Percentiles rank a stretch among this genome's conserved stretches.
phyloP scores from a whole-genome alignment of 2,329 filamentous ascomycete genomes.

The Pseudogymnoascus sp. region DNA sequence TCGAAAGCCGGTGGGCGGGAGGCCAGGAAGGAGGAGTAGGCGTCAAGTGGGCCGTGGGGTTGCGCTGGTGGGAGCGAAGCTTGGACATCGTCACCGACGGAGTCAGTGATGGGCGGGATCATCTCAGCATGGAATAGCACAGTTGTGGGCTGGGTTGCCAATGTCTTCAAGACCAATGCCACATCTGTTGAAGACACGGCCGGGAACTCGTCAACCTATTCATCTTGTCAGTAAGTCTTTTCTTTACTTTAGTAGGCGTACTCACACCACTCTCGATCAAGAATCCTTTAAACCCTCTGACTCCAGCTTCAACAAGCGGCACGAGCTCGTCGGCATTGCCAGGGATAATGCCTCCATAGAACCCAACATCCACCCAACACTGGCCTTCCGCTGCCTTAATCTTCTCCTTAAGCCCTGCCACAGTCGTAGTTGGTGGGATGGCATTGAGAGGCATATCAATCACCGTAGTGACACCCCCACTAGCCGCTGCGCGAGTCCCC shows the following conservation, averaged over 20 bases:
- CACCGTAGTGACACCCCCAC: conserved; percentile 92
- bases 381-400: conserved; percentile 74
- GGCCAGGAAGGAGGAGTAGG: conserved; percentile 85
- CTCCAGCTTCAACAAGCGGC: conserved; percentile 74
- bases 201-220: conserved; percentile 87
- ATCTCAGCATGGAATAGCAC: conserved; percentile 99
- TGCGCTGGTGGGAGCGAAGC: conserved; percentile 61
- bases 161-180: conserved; percentile 67
- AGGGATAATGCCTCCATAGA: conserved; percentile 91
- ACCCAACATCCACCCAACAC: conserved; percentile 98
- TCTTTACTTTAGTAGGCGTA: conserved; percentile 21
- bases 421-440: conserved; percentile 90
- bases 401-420: conserved; percentile 77
- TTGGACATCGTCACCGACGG: conserved; percentile 72
- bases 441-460: conserved; percentile 97
- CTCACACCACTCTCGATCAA: conserved; percentile 91
- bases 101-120: conserved; percentile 79
- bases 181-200: conserved; percentile 79
- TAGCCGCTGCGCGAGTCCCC: conserved; percentile 86
- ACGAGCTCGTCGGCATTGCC: conserved; percentile 78
- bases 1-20: conserved; percentile 87
- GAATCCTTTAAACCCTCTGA: conserved; percentile 95
- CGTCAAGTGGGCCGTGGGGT: conserved; percentile 64
- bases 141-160: conserved; percentile 77
- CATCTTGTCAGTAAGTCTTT: conserved; percentile 11